Evolutionary conservation across 2,329 filamentous ascomycete genomes (phyloP), one percentile per base, ranked within the genome.

Genomic region (Botrytis paeoniae): DNA sequence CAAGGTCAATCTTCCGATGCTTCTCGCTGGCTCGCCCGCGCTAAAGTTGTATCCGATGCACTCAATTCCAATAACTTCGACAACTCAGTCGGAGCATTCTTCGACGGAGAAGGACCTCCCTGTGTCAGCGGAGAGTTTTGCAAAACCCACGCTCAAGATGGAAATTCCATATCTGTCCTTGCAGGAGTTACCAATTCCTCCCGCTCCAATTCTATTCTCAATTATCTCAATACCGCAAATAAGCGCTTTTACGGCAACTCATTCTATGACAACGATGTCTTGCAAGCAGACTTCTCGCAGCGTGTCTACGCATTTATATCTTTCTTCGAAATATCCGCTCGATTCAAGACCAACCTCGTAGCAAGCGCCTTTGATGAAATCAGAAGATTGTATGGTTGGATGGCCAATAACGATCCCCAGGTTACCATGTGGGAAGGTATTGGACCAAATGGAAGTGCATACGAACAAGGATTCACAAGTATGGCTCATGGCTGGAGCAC

Each of bases 391-490:
- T 87, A 86, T 74, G 85, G 85, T 6, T 86, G 84, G 83, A 87
- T 87, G 86, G 78, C 83, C 4, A 75, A 75, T 0, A 80, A 83
- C 16, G 86, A 88, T 74, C 85, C 85, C 0, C 80, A 80, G 0
- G 77, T 84, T 22, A 87, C 86, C 5, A 82, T 83, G 74, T 88
- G 86, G 86, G 86, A 87, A 76, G 86, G 85, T 0, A 84, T 87
- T 68, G 86, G 85, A 1, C 75, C 78, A 0, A 78, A 79, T 32
- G 86, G 86, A 0, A 69, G 68, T 3, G 80, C 83, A 41, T 87
- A 87, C 73, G 82, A 86, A 76, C 82, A 78, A 1, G 82, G 78
- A 0, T 86, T 83, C 73, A 87, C 85, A 25, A 85, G 84, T 29
- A 83, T 85, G 79, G 83, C 85, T 0, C 86, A 87, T 71, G 86